A percentile compares a stretch with the other conserved stretches of the same genome.
Conservation (phyloP, 495 filamentous ascomycete genomes). For the Cercophora newfieldiana region DNA sequence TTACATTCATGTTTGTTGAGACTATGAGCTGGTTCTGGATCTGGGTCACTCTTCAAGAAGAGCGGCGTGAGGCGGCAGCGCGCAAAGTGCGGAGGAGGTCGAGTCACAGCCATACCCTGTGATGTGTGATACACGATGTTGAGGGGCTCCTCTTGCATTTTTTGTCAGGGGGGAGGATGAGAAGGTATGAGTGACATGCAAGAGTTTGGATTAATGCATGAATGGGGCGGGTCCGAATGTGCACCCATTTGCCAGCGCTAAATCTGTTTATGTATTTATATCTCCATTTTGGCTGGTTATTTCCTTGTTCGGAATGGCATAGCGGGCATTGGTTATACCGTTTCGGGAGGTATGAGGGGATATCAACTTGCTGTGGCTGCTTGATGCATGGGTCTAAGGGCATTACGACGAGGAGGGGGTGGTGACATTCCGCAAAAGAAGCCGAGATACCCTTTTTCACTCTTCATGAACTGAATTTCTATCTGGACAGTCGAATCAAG, state of each 20-base stretch:
- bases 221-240: neutral
- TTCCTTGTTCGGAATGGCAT: neutral
- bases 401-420: too few species aligned
- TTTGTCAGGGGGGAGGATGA: too few species aligned
- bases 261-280: neutral
- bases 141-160: too few species aligned
- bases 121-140: too few species aligned
- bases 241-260: neutral
- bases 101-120: constrained; percentile 24
- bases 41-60: constrained; percentile 55
- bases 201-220: neutral
- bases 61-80: constrained; percentile 40
- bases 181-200: too few species aligned
- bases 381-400: too few species aligned
- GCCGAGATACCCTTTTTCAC: neutral
- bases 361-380: too few species aligned
- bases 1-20: constrained; percentile 83
- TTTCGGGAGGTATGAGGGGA: too few species aligned
- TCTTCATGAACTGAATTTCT: neutral
- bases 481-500: too few species aligned
- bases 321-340: too few species aligned
- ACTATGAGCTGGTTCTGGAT: constrained; percentile 89
- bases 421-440: too few species aligned
- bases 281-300: neutral
- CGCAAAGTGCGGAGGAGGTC: constrained; percentile 34